phyloP scores from a whole-genome alignment of 768 basidiomycete species.

The Guyanaporus albipodus region DNA sequence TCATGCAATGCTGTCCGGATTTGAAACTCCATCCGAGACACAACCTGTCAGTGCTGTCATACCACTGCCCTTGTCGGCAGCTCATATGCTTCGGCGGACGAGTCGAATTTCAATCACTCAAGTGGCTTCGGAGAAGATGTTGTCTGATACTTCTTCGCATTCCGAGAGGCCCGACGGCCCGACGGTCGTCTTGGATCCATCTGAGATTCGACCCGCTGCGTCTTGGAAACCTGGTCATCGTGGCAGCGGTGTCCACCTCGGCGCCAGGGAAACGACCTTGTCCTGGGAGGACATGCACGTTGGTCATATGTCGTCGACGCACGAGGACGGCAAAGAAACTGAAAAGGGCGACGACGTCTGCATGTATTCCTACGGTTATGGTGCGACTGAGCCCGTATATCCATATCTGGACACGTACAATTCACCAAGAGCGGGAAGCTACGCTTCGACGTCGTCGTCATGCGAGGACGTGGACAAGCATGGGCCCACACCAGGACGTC shows the following conservation, averaged over 20 bases:
- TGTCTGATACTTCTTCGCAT: conserved; percentile 1
- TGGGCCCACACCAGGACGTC: conserved; percentile 1
- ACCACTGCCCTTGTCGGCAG: not conserved
- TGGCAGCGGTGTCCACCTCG: conserved; percentile 11
- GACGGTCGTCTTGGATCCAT: conserved; percentile 8
- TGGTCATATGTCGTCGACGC: conserved; percentile 3
- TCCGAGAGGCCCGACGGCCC: conserved; percentile 6
- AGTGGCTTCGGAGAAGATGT: conserved; percentile 2
- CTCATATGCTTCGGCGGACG: conserved; percentile 24
- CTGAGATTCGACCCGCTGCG: conserved; percentile 18
- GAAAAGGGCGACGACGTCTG: conserved; percentile 1
- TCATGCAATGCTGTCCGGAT: conserved; percentile 3
- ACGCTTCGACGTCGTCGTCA: conserved; percentile 2
- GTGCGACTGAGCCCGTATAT: conserved; percentile 22
- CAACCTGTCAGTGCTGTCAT: conserved; percentile 6
- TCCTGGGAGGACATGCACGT: conserved; percentile 10
- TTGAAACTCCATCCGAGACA: conserved; percentile 12
- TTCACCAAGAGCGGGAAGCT: conserved; percentile 6
- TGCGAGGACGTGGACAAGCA: conserved; percentile 4
- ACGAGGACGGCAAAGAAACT: conserved; percentile 12
- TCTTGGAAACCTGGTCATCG: conserved; percentile 15
- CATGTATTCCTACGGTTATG: conserved; percentile 28
- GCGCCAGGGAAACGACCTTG: conserved; percentile 1
- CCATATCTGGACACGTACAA: conserved; percentile 33
- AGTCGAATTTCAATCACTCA: conserved; percentile 14